Conservation (phyloP, 2,329 filamentous ascomycete genomes). For the Alternaria gansuensis region DNA sequence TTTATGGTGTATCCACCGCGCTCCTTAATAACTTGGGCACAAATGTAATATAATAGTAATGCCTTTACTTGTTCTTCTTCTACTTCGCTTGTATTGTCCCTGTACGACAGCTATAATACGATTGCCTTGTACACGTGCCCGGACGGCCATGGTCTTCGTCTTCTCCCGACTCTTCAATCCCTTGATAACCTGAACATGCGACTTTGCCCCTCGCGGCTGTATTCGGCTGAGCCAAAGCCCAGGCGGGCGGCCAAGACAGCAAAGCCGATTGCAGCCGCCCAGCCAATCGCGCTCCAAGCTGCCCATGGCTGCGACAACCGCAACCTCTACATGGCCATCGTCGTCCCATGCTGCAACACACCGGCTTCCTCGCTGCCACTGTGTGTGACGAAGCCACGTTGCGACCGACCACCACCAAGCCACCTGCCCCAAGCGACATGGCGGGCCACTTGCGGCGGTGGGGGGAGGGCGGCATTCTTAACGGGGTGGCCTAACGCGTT, state of each 20-base stretch:
- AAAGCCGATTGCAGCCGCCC: slow-evolving; percentile 25
- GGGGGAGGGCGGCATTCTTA: slow-evolving; percentile 6
- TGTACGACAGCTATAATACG: slow-evolving; percentile 28
- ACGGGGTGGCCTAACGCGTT: not conserved
- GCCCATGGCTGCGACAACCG: not conserved
- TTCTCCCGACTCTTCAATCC: slow-evolving; percentile 73
- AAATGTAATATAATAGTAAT: slow-evolving; percentile 35
- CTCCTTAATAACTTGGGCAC: slow-evolving; percentile 25
- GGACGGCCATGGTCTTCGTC: slow-evolving; percentile 63
- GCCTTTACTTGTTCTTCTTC: not conserved
- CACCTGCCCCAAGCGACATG: slow-evolving; percentile 34
- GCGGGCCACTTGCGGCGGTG: slow-evolving; percentile 16
- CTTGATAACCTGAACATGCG: slow-evolving; percentile 68
- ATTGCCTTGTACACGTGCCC: slow-evolving; percentile 20
- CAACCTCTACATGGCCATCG: not conserved
- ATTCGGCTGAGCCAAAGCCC: not conserved
- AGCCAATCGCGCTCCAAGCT: slow-evolving; percentile 9
- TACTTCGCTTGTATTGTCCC: not conserved
- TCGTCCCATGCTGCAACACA: not conserved
- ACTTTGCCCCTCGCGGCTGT: slow-evolving; percentile 71
- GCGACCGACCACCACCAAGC: not conserved
- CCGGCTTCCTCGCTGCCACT: not conserved
- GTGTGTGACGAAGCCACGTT: not conserved
- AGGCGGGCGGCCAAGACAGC: not conserved
- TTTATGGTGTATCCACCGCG: slow-evolving; percentile 22